phyloP scores from a whole-genome alignment of 2,329 filamentous ascomycete genomes.

The Fusarium bulbicola region DNA sequence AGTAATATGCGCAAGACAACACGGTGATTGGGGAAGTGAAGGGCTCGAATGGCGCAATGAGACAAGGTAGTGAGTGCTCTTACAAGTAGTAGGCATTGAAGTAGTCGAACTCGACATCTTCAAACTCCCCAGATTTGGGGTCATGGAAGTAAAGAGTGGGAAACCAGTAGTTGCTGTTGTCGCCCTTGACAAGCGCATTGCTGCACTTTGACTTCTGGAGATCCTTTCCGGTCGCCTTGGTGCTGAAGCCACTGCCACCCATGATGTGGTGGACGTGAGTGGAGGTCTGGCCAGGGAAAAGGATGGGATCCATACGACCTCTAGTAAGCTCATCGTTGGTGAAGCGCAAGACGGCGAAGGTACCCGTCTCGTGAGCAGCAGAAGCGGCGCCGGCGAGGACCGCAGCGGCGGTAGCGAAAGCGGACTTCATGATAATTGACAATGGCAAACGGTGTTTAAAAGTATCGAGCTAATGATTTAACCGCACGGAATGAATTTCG shows the following conservation, averaged over 20 bases:
- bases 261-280: constrained; percentile 76
- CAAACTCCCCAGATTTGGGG: constrained; percentile 68
- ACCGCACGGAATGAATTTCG: neutral
- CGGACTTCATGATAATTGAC: constrained; percentile 49
- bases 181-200: constrained; percentile 73
- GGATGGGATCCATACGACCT: constrained; percentile 73
- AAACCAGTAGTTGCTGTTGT: constrained; percentile 82
- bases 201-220: constrained; percentile 72
- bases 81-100: constrained; percentile 82
- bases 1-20: constrained; percentile 6
- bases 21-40: neutral
- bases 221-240: constrained; percentile 68
- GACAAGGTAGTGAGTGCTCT: constrained; percentile 33
- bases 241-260: constrained; percentile 74
- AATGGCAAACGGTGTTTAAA: constrained; percentile 3
- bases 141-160: constrained; percentile 75
- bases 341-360: constrained; percentile 77
- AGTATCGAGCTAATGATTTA: neutral
- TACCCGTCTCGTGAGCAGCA: constrained; percentile 56
- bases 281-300: constrained; percentile 67
- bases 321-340: constrained; percentile 70
- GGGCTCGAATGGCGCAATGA: neutral
- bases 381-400: constrained; percentile 51
- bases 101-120: constrained; percentile 74
- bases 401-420: constrained; percentile 45